Conservation (phyloP, 768 basidiomycete species). For the Polyporus arcularius region DNA sequence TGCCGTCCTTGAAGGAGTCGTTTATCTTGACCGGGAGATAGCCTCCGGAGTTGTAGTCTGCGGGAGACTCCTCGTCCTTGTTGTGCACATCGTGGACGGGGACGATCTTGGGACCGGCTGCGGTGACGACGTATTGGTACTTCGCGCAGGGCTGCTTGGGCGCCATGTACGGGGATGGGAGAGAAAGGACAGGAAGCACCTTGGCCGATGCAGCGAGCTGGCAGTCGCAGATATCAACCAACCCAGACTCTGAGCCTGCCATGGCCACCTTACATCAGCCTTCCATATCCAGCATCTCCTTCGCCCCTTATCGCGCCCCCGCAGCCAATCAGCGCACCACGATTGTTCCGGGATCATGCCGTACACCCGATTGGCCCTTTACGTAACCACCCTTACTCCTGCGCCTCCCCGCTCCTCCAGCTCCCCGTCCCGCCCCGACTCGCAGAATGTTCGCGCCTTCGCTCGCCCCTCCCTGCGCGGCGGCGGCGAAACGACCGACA, state of each 20-base stretch:
- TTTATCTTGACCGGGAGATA: slow-evolving; percentile 65
- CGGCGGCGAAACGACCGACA: background rate
- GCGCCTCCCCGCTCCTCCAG: background rate
- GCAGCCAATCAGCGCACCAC: slow-evolving; percentile 10
- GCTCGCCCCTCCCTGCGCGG: background rate
- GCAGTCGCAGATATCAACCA: slow-evolving; percentile 17
- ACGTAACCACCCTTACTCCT: slow-evolving; percentile 11
- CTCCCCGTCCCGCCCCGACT: background rate
- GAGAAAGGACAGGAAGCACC: slow-evolving; percentile 10
- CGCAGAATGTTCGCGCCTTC: background rate
- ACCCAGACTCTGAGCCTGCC: background rate
- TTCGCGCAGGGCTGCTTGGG: slow-evolving; percentile 66
- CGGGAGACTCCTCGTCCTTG: slow-evolving; percentile 83
- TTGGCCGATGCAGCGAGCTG: slow-evolving; percentile 2
- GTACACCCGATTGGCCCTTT: background rate
- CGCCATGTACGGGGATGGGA: slow-evolving; percentile 50
- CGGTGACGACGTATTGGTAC: slow-evolving; percentile 75
- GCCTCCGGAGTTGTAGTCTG: slow-evolving; percentile 79
- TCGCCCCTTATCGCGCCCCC: slow-evolving; percentile 15
- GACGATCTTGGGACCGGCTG: slow-evolving; percentile 67
- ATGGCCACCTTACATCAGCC: slow-evolving; percentile 12
- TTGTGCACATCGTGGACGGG: slow-evolving; percentile 64
- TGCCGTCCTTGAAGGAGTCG: slow-evolving; percentile 80
- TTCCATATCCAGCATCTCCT: background rate
- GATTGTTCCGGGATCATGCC: slow-evolving; percentile 13